These are phyloP conservation scores for Boletus rex-veris DNA, from an alignment of 768 basidiomycete genomes.

Conservation along the genomic window DNA sequence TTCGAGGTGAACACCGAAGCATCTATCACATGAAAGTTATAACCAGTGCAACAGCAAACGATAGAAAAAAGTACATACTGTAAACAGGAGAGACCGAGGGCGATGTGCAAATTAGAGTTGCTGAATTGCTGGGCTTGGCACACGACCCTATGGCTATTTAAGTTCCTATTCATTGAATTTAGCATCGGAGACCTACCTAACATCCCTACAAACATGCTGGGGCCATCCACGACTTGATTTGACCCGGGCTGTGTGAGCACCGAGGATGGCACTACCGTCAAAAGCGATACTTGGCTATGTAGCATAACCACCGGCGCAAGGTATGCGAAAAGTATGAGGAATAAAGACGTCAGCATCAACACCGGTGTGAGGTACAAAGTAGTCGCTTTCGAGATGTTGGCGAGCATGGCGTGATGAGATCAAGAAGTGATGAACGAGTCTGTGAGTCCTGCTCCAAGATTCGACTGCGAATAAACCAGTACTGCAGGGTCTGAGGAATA, in stretches of 20 bases:
- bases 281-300: conserved; percentile 57
- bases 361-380: conserved; percentile 67
- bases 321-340: conserved; percentile 65
- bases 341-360: conserved; percentile 58
- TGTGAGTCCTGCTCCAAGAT: conserved; percentile 21
- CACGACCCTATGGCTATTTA: conserved; percentile 57
- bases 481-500: conserved; percentile 12
- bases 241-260: conserved; percentile 35
- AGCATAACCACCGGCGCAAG: conserved; percentile 64
- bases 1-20: conserved; percentile 57
- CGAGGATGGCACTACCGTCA: conserved; percentile 60
- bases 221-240: conserved; percentile 51
- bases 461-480: conserved; percentile 20
- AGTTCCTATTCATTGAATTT: not conserved
- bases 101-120: conserved; percentile 51
- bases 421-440: conserved; percentile 3
- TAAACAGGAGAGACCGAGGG: conserved; percentile 57
- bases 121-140: conserved; percentile 46
- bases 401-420: conserved; percentile 49
- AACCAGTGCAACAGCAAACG: not conserved
- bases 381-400: conserved; percentile 63
- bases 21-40: conserved; percentile 39
- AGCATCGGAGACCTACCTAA: conserved; percentile 46
- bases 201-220: conserved; percentile 62
- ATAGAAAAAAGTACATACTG: conserved; percentile 39